Conservation (phyloP, 179 eudicot genomes). For the Spinacia oleracea region DNA sequence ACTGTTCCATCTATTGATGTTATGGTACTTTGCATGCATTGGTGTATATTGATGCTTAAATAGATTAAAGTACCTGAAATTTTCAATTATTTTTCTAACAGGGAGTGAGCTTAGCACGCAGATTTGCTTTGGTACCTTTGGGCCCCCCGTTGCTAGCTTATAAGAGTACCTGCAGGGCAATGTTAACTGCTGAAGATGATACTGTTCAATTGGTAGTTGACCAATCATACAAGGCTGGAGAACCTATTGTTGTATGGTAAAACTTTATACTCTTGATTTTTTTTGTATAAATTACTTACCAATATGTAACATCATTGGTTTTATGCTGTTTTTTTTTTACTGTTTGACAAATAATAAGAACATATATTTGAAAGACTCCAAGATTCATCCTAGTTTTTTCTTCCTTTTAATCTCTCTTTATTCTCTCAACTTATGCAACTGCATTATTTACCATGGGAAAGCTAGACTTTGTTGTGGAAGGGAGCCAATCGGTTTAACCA, state of each 20-base stretch:
- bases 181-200: conserved; percentile 82
- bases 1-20: neutral
- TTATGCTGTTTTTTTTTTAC: neutral
- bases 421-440: neutral
- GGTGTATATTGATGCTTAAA: neutral
- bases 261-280: conserved; percentile 6
- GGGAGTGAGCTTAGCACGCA: conserved; percentile 99
- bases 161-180: conserved; percentile 90
- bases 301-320: neutral
- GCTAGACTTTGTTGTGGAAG: too few species aligned
- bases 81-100: conserved; percentile 31
- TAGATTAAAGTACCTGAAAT: conserved; percentile 11
- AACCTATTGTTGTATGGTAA: conserved; percentile 91
- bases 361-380: neutral
- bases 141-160: conserved; percentile 97
- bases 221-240: conserved; percentile 85
- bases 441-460: neutral
- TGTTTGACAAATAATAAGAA: too few species aligned
- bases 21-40: neutral
- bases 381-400: neutral
- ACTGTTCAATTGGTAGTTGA: conserved; percentile 92
- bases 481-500: too few species aligned
- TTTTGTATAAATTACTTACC: neutral
- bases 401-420: neutral
- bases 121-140: conserved; percentile 97